Evolutionary conservation across 768 basidiomycete species (phyloP).

Genomic region (Tremella mesenterica): DNA sequence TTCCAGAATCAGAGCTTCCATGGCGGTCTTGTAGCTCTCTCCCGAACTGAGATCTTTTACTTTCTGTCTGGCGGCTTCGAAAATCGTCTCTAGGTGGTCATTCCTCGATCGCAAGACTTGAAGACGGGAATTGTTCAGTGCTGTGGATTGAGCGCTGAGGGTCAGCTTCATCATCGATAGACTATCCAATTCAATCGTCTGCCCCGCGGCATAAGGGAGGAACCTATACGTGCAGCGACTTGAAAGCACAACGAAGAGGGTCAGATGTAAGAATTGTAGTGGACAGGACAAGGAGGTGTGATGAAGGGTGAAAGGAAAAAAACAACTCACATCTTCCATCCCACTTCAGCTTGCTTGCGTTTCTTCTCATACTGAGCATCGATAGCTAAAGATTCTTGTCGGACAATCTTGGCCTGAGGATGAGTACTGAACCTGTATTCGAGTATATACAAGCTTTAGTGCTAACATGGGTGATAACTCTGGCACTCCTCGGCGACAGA

Average conservation of each 20-base stretch:
- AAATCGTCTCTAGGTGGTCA: conserved; percentile 83
- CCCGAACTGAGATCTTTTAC: conserved; percentile 56
- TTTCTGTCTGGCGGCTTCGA: conserved; percentile 59
- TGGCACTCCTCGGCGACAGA: neutral
- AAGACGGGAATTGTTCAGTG: conserved; percentile 92
- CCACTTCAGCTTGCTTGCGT: conserved; percentile 81
- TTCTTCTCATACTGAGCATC: conserved; percentile 94
- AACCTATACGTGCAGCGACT: neutral
- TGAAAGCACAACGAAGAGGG: conserved; percentile 1
- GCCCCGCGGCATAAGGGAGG: neutral
- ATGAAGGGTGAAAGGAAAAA: neutral
- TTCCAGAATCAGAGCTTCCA: conserved; percentile 77
- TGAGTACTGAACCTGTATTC: neutral
- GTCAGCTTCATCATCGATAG: neutral
- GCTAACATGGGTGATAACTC: neutral
- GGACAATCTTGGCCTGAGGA: conserved; percentile 83
- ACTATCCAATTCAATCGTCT: neutral
- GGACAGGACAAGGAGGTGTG: neutral
- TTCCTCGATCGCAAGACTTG: conserved; percentile 81
- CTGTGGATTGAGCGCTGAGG: conserved; percentile 77
- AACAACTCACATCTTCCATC: conserved; percentile 82
- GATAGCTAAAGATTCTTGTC: conserved; percentile 89
- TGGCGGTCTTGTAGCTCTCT: conserved; percentile 63
- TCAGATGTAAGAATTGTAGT: neutral
- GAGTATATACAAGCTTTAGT: neutral